Evolutionary conservation across 352 stramenopile genomes (phyloP).

Genomic region (Saprolegnia diclina): DNA sequence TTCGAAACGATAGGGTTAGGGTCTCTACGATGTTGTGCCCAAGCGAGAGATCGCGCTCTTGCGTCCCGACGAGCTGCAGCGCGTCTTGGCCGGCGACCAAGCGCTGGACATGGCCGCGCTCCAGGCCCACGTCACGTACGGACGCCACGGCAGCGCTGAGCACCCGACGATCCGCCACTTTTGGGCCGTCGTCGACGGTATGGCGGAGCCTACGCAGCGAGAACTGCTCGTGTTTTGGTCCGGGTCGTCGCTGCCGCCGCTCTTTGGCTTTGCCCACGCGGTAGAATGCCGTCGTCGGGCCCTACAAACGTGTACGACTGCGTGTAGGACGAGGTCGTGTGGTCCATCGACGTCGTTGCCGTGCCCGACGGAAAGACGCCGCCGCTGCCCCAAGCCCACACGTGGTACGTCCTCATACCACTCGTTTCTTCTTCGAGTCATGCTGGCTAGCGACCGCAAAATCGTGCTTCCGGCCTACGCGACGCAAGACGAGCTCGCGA

Average conservation of each 20-base stretch:
- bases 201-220: constrained; percentile 41
- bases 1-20: constrained; percentile 49
- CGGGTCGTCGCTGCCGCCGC: constrained; percentile 51
- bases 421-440: background rate
- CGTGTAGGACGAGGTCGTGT: constrained; percentile 47
- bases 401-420: constrained; percentile 48
- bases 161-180: constrained; percentile 38
- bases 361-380: constrained; percentile 18
- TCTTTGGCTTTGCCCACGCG: constrained; percentile 65
- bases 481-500: constrained; percentile 40
- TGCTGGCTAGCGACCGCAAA: constrained; percentile 45
- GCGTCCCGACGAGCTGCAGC: constrained; percentile 45
- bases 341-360: constrained; percentile 65
- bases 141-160: constrained; percentile 33
- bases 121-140: constrained; percentile 58
- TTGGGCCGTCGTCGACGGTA: constrained; percentile 56
- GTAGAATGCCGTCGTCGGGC: background rate
- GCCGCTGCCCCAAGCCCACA: constrained; percentile 68
- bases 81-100: constrained; percentile 42
- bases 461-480: constrained; percentile 66
- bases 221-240: constrained; percentile 77
- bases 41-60: constrained; percentile 56
- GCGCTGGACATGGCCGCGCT: constrained; percentile 48
- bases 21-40: constrained; percentile 50
- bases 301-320: background rate